Conservation (phyloP, 2,329 filamentous ascomycete species). For the Seiridium unicorne region DNA sequence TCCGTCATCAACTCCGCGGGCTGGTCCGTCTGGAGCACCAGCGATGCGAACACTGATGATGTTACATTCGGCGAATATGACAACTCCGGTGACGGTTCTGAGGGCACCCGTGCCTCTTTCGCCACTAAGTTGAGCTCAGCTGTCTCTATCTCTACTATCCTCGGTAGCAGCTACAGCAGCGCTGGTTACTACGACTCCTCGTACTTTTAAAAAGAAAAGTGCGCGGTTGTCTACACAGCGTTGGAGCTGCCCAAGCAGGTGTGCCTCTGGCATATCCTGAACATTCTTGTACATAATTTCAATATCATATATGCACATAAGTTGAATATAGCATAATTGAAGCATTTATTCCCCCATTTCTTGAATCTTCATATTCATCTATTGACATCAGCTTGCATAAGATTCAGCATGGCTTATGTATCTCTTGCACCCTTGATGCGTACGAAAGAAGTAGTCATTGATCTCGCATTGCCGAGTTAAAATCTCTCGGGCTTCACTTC, state of each 20-base stretch:
- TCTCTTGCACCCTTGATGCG: too few relatives aligned
- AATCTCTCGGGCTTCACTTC: too few relatives aligned
- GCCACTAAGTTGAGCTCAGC: constrained; percentile 31
- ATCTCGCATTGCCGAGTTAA: too few relatives aligned
- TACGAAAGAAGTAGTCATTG: too few relatives aligned
- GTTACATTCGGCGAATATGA: constrained; percentile 58
- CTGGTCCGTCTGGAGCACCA: constrained; percentile 53
- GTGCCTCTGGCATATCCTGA: not conserved
- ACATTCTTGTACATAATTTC: not conserved
- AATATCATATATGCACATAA: not conserved
- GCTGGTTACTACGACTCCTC: constrained; percentile 17
- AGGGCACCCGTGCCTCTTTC: constrained; percentile 48
- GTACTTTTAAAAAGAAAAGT: constrained; percentile 9
- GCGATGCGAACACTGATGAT: constrained; percentile 44
- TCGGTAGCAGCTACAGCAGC: constrained; percentile 15
- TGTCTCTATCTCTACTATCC: constrained; percentile 28
- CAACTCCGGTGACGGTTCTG: constrained; percentile 56
- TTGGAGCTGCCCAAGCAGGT: too few relatives aligned
- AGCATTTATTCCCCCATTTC: too few relatives aligned
- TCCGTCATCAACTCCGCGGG: constrained; percentile 57
- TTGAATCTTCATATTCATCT: too few relatives aligned
- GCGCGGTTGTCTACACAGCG: not conserved
- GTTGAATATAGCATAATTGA: not conserved
- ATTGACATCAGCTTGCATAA: too few relatives aligned
- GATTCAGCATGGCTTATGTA: too few relatives aligned